phyloP scores from a whole-genome alignment of 164 flowering plant genomes.

The Annona cherimola region DNA sequence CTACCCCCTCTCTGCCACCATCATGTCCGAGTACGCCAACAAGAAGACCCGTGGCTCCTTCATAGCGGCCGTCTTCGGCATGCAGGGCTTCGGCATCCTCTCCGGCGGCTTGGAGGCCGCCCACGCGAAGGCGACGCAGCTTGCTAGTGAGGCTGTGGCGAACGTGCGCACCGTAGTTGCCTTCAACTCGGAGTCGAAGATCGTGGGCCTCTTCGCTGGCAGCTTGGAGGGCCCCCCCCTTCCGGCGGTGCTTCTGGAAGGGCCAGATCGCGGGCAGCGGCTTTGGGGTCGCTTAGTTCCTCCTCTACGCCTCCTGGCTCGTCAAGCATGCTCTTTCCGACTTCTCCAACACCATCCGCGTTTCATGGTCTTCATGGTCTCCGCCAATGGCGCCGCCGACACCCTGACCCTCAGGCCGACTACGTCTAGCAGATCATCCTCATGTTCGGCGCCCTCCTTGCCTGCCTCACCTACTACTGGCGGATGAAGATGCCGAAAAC shows the following conservation, averaged over 20 bases:
- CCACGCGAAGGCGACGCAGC: constrained; percentile 89
- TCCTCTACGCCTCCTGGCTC: constrained; percentile 91
- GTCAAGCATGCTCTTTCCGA: constrained; percentile 95
- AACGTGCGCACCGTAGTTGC: constrained; percentile 94
- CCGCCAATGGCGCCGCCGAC: constrained; percentile 99
- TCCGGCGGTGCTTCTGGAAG: constrained; percentile 85
- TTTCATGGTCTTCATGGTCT: constrained; percentile 99
- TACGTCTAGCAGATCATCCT: no score
- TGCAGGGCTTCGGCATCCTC: constrained; percentile 91
- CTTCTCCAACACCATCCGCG: constrained; percentile 91
- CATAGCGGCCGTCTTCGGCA: constrained; percentile 81
- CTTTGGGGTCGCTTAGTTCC: constrained; percentile 83
- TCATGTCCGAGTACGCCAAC: constrained; percentile 87
- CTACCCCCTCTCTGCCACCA: constrained; percentile 85
- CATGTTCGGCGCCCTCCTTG: no score
- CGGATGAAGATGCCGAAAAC: no score
- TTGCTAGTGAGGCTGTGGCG: constrained; percentile 96
- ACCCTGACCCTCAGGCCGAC: constrained; percentile 88
- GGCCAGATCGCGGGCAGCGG: constrained; percentile 97
- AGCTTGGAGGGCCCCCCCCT: constrained; percentile 61
- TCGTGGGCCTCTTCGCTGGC: constrained; percentile 63
- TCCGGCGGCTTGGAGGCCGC: constrained; percentile 89
- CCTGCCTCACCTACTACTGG: no score
- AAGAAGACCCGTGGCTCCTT: constrained; percentile 86
- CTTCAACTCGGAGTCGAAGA: constrained; percentile 83